These are phyloP conservation scores for Rhodotorula glutinis DNA, from an alignment of 1,284 basidiomycete genomes.

Conservation along the genomic window DNA sequence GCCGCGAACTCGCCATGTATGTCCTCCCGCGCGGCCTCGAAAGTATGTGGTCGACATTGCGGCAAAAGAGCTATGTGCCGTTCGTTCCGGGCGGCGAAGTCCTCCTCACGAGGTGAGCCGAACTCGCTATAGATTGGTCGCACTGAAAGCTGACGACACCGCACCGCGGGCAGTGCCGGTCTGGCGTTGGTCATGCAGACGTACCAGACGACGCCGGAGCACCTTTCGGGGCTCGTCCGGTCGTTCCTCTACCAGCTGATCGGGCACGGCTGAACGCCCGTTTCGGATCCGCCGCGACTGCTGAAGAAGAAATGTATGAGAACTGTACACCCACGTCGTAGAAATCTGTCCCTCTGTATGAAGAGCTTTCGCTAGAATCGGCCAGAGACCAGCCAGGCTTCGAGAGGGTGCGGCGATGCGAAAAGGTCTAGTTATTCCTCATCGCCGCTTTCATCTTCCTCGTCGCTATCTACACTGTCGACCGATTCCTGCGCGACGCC, in stretches of 20 bases:
- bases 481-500: not conserved
- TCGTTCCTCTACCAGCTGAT: conserved; percentile 87
- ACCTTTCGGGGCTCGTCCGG: conserved; percentile 80
- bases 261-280: conserved; percentile 67
- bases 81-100: conserved; percentile 62
- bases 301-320: not conserved
- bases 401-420: no score
- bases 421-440: not conserved
- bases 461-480: not conserved
- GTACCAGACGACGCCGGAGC: conserved; percentile 80
- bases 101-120: conserved; percentile 61
- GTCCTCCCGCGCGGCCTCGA: conserved; percentile 61
- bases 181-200: conserved; percentile 88
- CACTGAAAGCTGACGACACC: conserved; percentile 36
- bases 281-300: no score
- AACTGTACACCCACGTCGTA: not conserved
- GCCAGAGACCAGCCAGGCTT: no score
- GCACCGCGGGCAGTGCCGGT: conserved; percentile 56
- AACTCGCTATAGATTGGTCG: no score
- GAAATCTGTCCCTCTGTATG: not conserved
- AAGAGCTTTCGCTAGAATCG: no score
- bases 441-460: not conserved
- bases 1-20: conserved; percentile 89
- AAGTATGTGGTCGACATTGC: conserved; percentile 75
- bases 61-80: conserved; percentile 73